Base-by-base conservation (phyloP, 2,329 filamentous ascomycete genomes). In the Pseudocercospora pini-densiflorae region DNA sequence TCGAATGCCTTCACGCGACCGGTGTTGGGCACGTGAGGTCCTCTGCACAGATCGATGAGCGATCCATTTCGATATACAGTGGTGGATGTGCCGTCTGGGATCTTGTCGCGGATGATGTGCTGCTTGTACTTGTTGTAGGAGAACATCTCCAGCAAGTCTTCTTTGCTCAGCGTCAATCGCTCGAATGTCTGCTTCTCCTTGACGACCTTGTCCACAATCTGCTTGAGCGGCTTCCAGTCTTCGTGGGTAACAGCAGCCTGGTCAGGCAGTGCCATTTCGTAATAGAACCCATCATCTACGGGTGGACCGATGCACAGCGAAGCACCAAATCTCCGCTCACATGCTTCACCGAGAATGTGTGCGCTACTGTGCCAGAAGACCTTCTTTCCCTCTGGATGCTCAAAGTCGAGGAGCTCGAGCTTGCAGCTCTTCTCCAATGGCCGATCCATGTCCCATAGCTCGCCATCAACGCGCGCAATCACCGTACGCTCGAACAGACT, bases 331-430 rank as follows among this genome's bases (percentile, higher is more conserved):
- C 93, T 88, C 76, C 91, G 88, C 81, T 99, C 95, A 59, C 91
- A 92, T 67, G 94, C 94, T 81, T 98, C 95, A 73, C 95, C 95
- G n/a, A 99, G 88, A 71, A 97, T 90, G 79, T 99, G 95, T 53
- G 95, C 95, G 75, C 91, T 94, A 21, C 93, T 97, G 81, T 98
- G 95, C 94, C 94, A 99, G 83, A 97, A 99, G 64, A 98, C 94
- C 79, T 92, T 92, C 83, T 95, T 94, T 75, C 93, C 94, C 81
- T 92, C 81, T 4, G 79, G 78, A 79, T 90, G 83, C 59, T 93
- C 89, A 74, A 98, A 99, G 70, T 91, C 89, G 70, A 98, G 85
- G 62, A 97, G 85, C 76, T 94, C 91, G 29, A 99, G 86, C 73
- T 88, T 91, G 83, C 92, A 95, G 83, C 90, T 92, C 81, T 88